Percentiles rank a stretch among this genome's conserved stretches.
Evolutionary conservation across 1,284 basidiomycete species (phyloP).

Genomic region (Ganoderma sinense): DNA sequence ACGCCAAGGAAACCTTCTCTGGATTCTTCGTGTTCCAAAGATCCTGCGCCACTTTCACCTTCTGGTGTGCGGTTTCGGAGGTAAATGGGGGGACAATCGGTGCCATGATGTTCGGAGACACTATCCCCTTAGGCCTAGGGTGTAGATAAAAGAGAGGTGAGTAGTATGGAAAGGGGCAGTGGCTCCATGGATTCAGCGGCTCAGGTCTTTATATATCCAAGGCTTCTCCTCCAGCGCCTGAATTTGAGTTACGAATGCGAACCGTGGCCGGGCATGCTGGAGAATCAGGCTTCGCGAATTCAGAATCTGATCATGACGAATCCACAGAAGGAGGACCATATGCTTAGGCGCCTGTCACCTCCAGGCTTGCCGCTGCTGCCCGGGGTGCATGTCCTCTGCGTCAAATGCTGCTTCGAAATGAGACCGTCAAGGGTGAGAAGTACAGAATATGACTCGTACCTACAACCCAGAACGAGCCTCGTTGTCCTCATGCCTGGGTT

Average conservation of each 20-base stretch:
- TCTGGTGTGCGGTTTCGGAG: conserved; percentile 41
- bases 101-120: conserved; percentile 35
- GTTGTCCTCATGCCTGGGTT: too few relatives aligned
- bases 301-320: background rate
- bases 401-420: background rate
- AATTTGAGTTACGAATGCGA: background rate
- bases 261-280: too few relatives aligned
- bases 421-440: too few relatives aligned
- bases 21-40: conserved; percentile 46
- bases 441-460: too few relatives aligned
- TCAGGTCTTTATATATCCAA: background rate
- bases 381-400: background rate
- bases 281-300: background rate
- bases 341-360: too few relatives aligned
- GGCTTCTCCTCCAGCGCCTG: background rate
- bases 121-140: too few relatives aligned
- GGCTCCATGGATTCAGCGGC: background rate
- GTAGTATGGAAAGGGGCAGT: background rate
- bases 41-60: conserved; percentile 44
- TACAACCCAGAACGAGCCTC: too few relatives aligned
- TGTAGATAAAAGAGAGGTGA: background rate
- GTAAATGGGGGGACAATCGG: conserved; percentile 44
- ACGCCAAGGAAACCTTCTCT: conserved; percentile 49
- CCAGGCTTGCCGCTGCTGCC: background rate
- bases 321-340: background rate